phyloP scores from a whole-genome alignment of 805 yeast genomes.

The Wickerhamomyces bisporus region DNA sequence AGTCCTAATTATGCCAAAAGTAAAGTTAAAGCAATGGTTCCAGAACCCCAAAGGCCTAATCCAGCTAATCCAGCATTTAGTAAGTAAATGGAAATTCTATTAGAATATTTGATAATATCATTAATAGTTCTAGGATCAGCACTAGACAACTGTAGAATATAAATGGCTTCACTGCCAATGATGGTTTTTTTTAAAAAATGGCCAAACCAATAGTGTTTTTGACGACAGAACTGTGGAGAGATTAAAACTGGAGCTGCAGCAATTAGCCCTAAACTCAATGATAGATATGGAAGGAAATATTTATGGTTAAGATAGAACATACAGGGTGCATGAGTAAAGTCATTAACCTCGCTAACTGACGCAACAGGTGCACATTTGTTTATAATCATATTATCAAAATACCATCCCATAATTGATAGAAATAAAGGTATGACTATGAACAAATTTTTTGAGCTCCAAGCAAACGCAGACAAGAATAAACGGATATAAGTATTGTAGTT shows the following conservation, averaged over 20 bases:
- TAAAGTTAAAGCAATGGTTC: not conserved
- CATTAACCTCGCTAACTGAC: too few relatives aligned
- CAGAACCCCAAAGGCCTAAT: not conserved
- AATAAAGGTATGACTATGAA: too few relatives aligned
- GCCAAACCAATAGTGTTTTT: not conserved
- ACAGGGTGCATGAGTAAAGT: not conserved
- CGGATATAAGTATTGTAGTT: too few relatives aligned
- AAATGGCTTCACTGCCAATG: not conserved
- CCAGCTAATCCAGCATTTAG: not conserved
- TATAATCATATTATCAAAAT: too few relatives aligned
- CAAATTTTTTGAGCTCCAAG: too few relatives aligned
- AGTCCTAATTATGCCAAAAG: too few relatives aligned
- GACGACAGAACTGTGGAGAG: not conserved
- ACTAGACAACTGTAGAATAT: not conserved
- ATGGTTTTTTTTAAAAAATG: not conserved
- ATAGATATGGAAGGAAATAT: not conserved
- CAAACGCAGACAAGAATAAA: too few relatives aligned
- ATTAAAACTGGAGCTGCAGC: not conserved
- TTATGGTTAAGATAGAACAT: not conserved
- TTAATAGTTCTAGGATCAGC: not conserved
- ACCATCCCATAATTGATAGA: too few relatives aligned
- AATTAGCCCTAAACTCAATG: not conserved
- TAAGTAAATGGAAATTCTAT: not conserved
- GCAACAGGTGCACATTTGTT: too few relatives aligned
- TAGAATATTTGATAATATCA: not conserved